Conservation (phyloP, 139 green algal genomes). For the Chlamydomonas applanata region DNA sequence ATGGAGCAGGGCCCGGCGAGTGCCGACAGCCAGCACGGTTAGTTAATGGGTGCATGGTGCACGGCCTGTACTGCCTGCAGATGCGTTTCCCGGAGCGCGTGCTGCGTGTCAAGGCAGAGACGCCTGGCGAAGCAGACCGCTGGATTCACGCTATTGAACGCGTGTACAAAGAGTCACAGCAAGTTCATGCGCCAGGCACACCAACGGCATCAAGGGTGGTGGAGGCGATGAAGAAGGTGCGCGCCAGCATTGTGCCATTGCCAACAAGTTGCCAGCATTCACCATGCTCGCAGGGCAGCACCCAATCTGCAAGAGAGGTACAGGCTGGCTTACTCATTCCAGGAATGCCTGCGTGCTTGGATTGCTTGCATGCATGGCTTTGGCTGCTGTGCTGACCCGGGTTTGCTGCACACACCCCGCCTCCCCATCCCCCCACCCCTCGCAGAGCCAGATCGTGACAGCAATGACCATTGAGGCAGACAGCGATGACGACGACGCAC, state of each 20-base stretch:
- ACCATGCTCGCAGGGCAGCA: not conserved
- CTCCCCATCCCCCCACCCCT: not conserved
- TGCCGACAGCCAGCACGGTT: too few species aligned
- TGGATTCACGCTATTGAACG: constrained; percentile 9
- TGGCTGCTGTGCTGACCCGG: too few species aligned
- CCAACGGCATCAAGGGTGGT: not conserved
- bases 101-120: constrained; percentile 12
- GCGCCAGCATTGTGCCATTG: not conserved
- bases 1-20: too few species aligned
- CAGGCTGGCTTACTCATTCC: not conserved
- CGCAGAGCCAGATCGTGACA: not conserved
- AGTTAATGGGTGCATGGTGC: too few species aligned
- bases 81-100: constrained; percentile 22
- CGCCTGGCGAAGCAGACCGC: constrained; percentile 11
- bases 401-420: too few species aligned
- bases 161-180: constrained; percentile 9
- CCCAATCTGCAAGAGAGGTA: not conserved
- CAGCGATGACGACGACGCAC: constrained; percentile 3
- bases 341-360: not conserved
- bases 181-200: not conserved
- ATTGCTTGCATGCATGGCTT: not conserved
- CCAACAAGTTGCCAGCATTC: not conserved
- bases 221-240: not conserved
- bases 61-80: constrained; percentile 1
- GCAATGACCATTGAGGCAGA: constrained; percentile 19